Evolutionary conservation across 2,329 filamentous ascomycete species (phyloP), one percentile per base, ranked within the genome.

Genomic region (Venturia carpophila): DNA sequence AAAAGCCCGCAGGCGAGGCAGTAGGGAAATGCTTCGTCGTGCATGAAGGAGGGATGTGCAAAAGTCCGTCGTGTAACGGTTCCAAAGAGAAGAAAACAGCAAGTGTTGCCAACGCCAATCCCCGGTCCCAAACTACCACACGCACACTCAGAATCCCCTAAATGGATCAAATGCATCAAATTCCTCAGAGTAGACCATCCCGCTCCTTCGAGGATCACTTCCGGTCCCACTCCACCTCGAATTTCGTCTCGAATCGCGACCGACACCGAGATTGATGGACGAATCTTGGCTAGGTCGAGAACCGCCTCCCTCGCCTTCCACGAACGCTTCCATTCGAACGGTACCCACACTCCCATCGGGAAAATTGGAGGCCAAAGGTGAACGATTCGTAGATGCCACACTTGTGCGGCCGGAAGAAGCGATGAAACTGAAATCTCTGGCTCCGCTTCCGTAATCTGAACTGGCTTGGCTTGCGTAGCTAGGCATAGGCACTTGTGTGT

Each of bases 281-380:
- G 30, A 41, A 34, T 64, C 63, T 58, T 64, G 63, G 21, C 64
- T 60, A 60, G 34, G 30, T 27, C 58, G n/a, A 17, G n/a, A 27
- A 6, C 60, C 66, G 56, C 19, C 60, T 30, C 66, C 61, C n/a
- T 64, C 61, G n/a, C 58, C 78, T 68, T 86, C 84, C 69, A 99
- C 95, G 74, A 97, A 99, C 0, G 94, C 94, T 75, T 97, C 93
- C 93, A 99, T 97, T 37, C 94, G 86, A 60, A 97, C 86, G 1
- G 92, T 97, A 1, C 92, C 92, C 66, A 95, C 88, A 1, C 74
- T 3, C 34, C 89, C 89, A 70, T 95, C 92, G 72, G 94, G 94
- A 78, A 94, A 92, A 74, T 84, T 83, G 65, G 75, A 63, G 72
- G 78, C 68, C 74, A 69, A 60, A 78, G 73, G 69, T 78, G 74